Conservation (phyloP, 2,329 filamentous ascomycete species). For the Fusarium pininemorale region DNA sequence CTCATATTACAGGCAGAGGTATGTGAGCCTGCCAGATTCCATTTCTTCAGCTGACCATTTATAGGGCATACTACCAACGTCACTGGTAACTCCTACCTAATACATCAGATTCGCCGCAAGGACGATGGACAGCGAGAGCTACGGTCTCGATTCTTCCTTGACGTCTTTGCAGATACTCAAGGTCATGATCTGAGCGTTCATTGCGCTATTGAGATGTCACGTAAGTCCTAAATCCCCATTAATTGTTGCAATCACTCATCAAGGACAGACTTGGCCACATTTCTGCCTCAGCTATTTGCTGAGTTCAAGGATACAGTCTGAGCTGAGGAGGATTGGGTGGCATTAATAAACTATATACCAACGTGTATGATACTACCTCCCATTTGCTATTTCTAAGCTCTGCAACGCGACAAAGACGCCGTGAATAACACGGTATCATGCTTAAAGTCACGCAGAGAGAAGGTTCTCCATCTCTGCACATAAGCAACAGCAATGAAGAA, state of each 20-base stretch:
- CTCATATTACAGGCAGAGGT: not conserved
- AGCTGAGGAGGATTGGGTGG: too few relatives aligned
- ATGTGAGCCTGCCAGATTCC: rapidly evolving
- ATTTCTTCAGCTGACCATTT: rapidly evolving
- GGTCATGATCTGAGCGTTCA: not conserved
- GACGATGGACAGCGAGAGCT: not conserved
- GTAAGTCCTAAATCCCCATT: not conserved
- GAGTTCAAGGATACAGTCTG: not conserved
- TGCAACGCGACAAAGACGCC: too few relatives aligned
- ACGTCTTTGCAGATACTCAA: not conserved
- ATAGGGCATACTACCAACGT: not conserved
- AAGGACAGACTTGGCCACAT: not conserved
- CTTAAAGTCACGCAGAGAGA: too few relatives aligned
- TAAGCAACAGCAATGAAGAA: too few relatives aligned
- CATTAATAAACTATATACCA: too few relatives aligned
- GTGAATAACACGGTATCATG: too few relatives aligned
- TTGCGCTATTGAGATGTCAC: not conserved
- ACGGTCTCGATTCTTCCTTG: not conserved
- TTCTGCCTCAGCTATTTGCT: not conserved
- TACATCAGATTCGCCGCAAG: not conserved
- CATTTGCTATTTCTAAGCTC: too few relatives aligned
- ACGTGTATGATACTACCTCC: too few relatives aligned
- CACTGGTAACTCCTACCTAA: not conserved
- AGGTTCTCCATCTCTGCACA: too few relatives aligned
- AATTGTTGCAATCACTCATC: not conserved